Evolutionary conservation across 352 stramenopile species (phyloP), one percentile per base, ranked within the genome.

Genomic region (Thraustochytrium striatum): DNA sequence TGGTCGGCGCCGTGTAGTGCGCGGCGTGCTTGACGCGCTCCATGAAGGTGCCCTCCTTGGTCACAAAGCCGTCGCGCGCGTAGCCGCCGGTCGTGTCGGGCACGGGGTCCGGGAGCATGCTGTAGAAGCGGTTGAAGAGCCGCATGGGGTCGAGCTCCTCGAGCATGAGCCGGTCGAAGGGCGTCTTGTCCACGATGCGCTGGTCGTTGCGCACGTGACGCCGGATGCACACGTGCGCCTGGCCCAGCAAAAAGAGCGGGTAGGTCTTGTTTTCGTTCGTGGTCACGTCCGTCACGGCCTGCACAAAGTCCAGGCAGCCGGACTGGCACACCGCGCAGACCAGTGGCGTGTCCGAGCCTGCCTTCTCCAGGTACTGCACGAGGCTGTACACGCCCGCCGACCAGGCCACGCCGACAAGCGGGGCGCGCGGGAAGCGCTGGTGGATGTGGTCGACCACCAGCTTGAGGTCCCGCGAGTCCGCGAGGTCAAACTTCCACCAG

Each of bases 351-450:
- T 68, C 38, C 8, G 36, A 25, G 25, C 78, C 65, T 19, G 61
- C 36, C 55, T 53, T 65, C 41, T 72, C 25, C 21, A 82, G 50
- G 35, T 82, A 82, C 3, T 28, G 61, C 19, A 62, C 62, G 11
- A 82, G 78, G 28, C 58, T 55, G 70, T 82, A 79, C 39, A 35
- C 79, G 11, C 78, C 78, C 3, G 78, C 78, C n/a, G 78, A 82
- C 53, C 80, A 82, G 2, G 55, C 78, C 39, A 82, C 41, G 55
- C 47, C 78, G 13, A 59, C 25, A 36, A 82, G 38, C 16, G 78
- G 78, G 13, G 78, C 78, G 33, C 41, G 35, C 19, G 78, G 78
- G 52, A 39, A 82, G 5, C 57, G 16, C 1, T 11, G 7, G 47
- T 39, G 35, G 41, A 82, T 72, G 39, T 81, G 61, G 32, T 81